phyloP scores from a whole-genome alignment of 805 yeast genomes.

The Ogataea saltuana region DNA sequence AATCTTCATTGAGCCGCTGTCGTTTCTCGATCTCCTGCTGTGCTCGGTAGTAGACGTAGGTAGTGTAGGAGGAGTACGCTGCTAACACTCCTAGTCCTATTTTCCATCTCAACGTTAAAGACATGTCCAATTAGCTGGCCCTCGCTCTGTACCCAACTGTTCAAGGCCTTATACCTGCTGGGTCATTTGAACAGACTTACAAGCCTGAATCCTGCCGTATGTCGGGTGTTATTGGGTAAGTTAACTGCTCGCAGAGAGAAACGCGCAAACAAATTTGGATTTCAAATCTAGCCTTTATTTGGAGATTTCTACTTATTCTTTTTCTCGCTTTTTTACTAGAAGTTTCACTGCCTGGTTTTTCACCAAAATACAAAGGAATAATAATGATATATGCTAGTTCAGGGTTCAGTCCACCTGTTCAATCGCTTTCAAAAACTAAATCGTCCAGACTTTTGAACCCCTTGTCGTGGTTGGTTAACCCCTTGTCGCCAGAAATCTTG shows the following conservation, averaged over 20 bases:
- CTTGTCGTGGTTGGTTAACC: neutral
- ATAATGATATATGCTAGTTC: too few species aligned
- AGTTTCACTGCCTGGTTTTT: too few species aligned
- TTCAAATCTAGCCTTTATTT: too few species aligned
- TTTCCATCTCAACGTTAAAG: constrained; percentile 35
- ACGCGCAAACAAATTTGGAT: constrained; percentile 1
- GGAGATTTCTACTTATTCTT: too few species aligned
- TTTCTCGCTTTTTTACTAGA: too few species aligned
- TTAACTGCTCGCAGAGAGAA: too few species aligned
- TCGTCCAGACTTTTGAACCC: constrained; percentile 19
- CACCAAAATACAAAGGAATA: too few species aligned
- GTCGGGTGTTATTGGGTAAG: too few species aligned
- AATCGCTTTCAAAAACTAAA: constrained; percentile 13
- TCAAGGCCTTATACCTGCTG: neutral
- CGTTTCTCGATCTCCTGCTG: constrained; percentile 53
- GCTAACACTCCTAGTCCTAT: constrained; percentile 45
- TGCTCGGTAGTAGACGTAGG: constrained; percentile 58
- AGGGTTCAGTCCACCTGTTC: too few species aligned
- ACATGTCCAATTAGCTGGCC: constrained; percentile 8
- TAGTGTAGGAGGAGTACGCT: constrained; percentile 66
- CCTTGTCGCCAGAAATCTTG: constrained; percentile 7
- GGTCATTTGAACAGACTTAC: neutral
- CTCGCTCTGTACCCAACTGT: neutral
- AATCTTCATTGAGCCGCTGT: constrained; percentile 23
- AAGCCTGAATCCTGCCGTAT: too few species aligned